Conservation (phyloP, 306 rosid genomes). For the Quercus cerris region DNA sequence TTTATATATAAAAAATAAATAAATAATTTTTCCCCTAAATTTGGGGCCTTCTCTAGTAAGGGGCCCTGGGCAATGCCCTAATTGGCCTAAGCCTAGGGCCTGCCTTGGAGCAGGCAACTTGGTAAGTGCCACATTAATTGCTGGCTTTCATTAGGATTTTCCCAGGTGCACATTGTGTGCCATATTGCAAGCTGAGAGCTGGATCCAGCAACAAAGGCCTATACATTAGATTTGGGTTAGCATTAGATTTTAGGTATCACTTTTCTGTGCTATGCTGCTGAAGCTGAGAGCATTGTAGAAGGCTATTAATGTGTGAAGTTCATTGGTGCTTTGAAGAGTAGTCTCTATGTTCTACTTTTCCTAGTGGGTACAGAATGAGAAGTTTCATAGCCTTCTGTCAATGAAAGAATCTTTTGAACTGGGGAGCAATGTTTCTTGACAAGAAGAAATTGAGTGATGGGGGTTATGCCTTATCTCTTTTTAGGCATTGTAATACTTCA, state of each 20-base stretch:
- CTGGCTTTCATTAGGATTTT: background rate
- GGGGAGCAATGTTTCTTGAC: background rate
- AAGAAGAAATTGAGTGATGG: background rate
- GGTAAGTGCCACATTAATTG: conserved; percentile 3
- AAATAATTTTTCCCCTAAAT: no score
- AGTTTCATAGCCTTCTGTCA: background rate
- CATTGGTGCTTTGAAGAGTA: background rate
- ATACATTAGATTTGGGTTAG: background rate
- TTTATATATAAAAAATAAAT: no score
- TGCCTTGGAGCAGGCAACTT: background rate
- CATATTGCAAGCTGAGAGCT: background rate
- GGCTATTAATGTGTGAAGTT: background rate
- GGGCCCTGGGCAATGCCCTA: background rate
- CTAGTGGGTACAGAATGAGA: background rate
- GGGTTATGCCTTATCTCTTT: no score
- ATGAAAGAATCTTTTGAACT: background rate
- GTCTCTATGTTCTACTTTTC: background rate
- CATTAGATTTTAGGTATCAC: no score
- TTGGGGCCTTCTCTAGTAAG: background rate
- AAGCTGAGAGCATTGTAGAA: no score
- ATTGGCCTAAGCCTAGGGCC: no score
- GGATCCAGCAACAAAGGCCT: background rate
- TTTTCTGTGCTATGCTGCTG: no score
- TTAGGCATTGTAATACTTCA: no score
- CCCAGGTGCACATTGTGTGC: background rate